phyloP scores from a whole-genome alignment of 2,329 filamentous ascomycete species.

The Cercospora sp. region DNA sequence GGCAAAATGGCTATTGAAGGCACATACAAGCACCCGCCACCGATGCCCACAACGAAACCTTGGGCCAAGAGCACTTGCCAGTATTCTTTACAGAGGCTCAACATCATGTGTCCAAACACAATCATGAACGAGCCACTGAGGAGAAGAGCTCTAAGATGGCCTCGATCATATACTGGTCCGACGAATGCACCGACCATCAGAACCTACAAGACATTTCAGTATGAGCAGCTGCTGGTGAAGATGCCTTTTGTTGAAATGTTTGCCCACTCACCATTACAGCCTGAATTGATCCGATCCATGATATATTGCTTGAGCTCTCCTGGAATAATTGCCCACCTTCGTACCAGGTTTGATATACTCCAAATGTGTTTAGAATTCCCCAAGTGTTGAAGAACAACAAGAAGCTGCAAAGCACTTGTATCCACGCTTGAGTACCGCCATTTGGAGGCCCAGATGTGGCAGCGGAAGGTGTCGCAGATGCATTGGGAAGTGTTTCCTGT shows the following conservation, averaged over 20 bases:
- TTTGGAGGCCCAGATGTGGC: constrained; percentile 30
- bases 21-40: constrained; percentile 48
- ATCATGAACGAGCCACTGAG: constrained; percentile 47
- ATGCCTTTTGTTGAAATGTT: background rate
- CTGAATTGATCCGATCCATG: constrained; percentile 52
- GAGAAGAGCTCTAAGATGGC: constrained; percentile 49
- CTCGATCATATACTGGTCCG: constrained; percentile 54
- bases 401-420: constrained; percentile 50
- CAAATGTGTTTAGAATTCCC: constrained; percentile 50
- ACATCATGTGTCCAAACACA: constrained; percentile 55
- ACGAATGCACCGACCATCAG: constrained; percentile 49
- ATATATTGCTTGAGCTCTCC: constrained; percentile 35
- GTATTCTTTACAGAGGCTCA: constrained; percentile 50
- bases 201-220: constrained; percentile 26
- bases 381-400: constrained; percentile 53
- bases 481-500: background rate
- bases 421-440: constrained; percentile 49
- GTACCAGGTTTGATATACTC: constrained; percentile 53
- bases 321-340: constrained; percentile 43
- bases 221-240: background rate
- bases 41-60: constrained; percentile 51
- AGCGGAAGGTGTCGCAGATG: background rate
- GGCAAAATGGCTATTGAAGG: constrained; percentile 50
- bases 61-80: constrained; percentile 55
- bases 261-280: constrained; percentile 43